Conservation (phyloP, 768 basidiomycete genomes). For the Mycena galericulata region DNA sequence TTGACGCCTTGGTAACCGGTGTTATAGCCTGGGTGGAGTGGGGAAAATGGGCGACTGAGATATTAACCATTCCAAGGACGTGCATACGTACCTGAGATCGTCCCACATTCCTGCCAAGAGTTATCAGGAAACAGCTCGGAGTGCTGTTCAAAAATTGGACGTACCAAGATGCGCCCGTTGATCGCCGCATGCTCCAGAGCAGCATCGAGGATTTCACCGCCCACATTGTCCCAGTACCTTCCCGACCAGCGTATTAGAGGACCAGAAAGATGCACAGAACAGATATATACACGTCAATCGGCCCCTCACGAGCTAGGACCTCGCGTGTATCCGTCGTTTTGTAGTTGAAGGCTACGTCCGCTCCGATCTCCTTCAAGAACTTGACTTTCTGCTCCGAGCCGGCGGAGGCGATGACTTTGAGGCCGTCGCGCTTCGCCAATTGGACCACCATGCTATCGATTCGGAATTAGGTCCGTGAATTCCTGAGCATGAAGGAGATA, state of each 20-base stretch:
- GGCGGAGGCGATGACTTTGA: background rate
- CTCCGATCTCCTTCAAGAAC: constrained; percentile 1
- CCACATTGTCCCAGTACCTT: constrained; percentile 70
- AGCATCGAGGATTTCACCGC: constrained; percentile 68
- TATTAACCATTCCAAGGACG: constrained; percentile 31
- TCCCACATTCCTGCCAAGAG: constrained; percentile 56
- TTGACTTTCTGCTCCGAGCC: background rate
- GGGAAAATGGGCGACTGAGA: too few species aligned
- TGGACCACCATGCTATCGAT: constrained; percentile 3
- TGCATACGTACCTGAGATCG: constrained; percentile 43
- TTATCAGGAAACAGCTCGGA: background rate
- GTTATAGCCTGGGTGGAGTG: background rate
- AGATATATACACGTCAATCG: constrained; percentile 54
- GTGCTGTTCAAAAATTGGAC: constrained; percentile 38
- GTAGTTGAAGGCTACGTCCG: too few species aligned
- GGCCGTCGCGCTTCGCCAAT: constrained; percentile 9
- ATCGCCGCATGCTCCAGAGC: constrained; percentile 60
- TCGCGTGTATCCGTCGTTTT: constrained; percentile 59
- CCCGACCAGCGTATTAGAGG: background rate
- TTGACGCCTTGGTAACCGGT: background rate
- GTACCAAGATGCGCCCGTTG: constrained; percentile 63
- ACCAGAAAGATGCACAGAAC: background rate
- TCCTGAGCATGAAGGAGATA: background rate
- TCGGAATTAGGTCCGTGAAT: background rate
- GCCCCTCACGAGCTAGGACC: constrained; percentile 66